Percentiles rank a stretch among this genome's conserved stretches.
phyloP scores from a whole-genome alignment of 2,329 filamentous ascomycete species.

The Penicillium thymicola region DNA sequence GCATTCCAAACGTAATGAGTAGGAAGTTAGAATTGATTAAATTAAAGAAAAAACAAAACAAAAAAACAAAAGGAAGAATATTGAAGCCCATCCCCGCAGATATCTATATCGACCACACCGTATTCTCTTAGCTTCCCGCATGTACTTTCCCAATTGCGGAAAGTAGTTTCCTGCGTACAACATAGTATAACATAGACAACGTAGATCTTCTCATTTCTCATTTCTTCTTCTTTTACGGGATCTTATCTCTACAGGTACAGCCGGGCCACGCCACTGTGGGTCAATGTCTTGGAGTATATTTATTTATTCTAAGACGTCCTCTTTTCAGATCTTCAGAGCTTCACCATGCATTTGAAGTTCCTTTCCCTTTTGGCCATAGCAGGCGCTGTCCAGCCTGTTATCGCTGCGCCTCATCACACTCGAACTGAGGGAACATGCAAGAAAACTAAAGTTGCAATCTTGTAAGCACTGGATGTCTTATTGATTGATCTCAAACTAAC shows the following conservation, averaged over 20 bases:
- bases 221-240: no score
- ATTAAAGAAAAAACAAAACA: no score
- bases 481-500: not conserved
- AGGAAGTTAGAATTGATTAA: not conserved
- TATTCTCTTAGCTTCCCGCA: not conserved
- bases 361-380: conserved; percentile 17
- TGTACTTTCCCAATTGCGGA: conserved; percentile 1
- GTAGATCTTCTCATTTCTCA: no score
- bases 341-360: conserved; percentile 16
- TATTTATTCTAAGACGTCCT: not conserved
- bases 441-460: conserved; percentile 22
- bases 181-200: no score
- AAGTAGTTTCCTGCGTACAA: not conserved
- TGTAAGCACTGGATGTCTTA: conserved; percentile 8
- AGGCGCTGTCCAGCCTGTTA: conserved; percentile 9
- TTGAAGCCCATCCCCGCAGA: not conserved
- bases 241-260: not conserved
- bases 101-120: not conserved
- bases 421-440: conserved; percentile 16
- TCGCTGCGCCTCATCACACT: conserved; percentile 13
- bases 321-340: not conserved
- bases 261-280: not conserved
- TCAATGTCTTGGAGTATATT: not conserved
- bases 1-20: not conserved
- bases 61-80: not conserved